Base-by-base conservation (phyloP, 495 filamentous ascomycete species). In the Parathielavia hyrcaniae region DNA sequence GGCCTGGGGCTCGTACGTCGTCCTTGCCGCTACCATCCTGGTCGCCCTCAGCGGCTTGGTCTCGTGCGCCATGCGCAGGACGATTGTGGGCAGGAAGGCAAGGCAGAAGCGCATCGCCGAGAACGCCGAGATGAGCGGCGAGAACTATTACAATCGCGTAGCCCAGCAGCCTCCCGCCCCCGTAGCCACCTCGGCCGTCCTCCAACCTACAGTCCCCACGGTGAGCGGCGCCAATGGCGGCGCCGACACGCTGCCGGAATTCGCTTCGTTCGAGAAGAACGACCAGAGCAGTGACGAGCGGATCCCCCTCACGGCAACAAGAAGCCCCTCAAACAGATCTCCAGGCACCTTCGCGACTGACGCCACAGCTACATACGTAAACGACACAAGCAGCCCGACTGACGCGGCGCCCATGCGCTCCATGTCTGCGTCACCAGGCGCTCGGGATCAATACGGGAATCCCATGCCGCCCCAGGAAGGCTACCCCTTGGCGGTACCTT, bases 11-110 rank as follows among this genome's bases (percentile, higher is more conserved):
- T 91, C 91, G 58, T 98, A 91, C 82, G 83, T 98, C 59, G 93
- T 97, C 16, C 79, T 98, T 30, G 93, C 84, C 17, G 89, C 93
- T 20, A 93, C 91, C 17, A 88, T 97, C 56, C 74, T 97, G 45
- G 88, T 95, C 45, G 84, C 89, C 47, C 75, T 88, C 7, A 90
- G 86, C 70, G 86, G 86, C 30, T 82, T 98, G 49, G 84, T 96
- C 51, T 91, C 89, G 11, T 98, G 93, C 67, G 90, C 90, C n/a
- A 97, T 97, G 91, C 87, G 93, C 58, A 85, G 93, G 46, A 96
- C 92, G 1, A 77, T 98, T 12, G 91, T 97, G 52, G 87, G 87
- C 67, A 83, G 91, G 51, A 96, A 96, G 75, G 91, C 92, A 12
- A 78, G 91, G 58, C 90, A 91, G 78, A 90, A 84, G 76, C 82